Base-by-base conservation (phyloP, 257 asterid genomes). In the Buddleja alternifolia region DNA sequence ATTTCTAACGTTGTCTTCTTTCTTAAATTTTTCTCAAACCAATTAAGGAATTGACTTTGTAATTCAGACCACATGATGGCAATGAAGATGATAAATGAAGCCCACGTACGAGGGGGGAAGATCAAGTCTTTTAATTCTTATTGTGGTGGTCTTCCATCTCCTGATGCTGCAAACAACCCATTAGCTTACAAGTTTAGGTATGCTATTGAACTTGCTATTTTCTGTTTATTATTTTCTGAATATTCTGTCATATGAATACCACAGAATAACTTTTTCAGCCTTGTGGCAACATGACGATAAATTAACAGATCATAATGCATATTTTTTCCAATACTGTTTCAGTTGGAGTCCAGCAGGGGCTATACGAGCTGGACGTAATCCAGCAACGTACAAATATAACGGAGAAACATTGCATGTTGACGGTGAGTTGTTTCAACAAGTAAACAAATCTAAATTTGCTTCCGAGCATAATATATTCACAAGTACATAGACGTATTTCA, bases 341-440 rank as follows among this genome's bases (percentile, higher is more conserved):
- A 93, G 99, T 78, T 93, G 99, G 99, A 90, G 84, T 78, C 99
- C 97, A 34, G 92, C 85, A 19, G 98, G 98, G 46, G 98, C 96
- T 40, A 82, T 93, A 75, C 84, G 94, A 70, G 84, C 94, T 34
- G 97, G 97, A 70, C 80, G 87, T 53, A 93, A 90, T 76, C 90
- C 96, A 59, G 95, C 97, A 20, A 76, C 82, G 42, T 93, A 93
- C 76, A 86, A 75, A 79, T 75, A 72, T 72, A 69, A 80, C 47
- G 96, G 95, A 78, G 94, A 87, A 76, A 76, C 79, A 58, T 72
- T 85, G 51, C 83, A 81, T 60, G 94, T 90, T 52, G 91, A 85
- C 75, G 99, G 99, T 90, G 75, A 79, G 93, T 73, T 60, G 11
- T n/a, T 7, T 11, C n/a, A 42, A 53, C 63, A 25, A 14, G 20